A percentile compares a stretch with the other conserved stretches of the same genome.
These are phyloP conservation scores for Fibroporia radiculosa DNA, from an alignment of 768 basidiomycete species.

Conservation along the genomic window DNA sequence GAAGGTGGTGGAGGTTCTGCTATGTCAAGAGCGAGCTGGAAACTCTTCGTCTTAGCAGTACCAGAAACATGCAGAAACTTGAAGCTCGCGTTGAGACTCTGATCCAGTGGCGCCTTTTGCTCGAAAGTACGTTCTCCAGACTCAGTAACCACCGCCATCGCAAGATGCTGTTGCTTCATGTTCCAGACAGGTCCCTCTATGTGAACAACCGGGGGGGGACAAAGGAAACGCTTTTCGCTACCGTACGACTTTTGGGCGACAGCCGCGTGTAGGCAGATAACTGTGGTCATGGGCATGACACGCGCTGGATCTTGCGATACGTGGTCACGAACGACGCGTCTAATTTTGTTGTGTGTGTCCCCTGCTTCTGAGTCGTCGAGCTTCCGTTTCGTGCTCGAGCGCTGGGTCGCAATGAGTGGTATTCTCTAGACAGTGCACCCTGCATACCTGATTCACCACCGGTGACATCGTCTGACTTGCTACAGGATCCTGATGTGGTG, in stretches of 20 bases:
- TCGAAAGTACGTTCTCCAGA: slow-evolving; percentile 77
- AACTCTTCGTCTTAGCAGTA: slow-evolving; percentile 84
- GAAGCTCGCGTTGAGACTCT: slow-evolving; percentile 82
- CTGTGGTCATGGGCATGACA: slow-evolving; percentile 84
- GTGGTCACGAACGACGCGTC: slow-evolving; percentile 78
- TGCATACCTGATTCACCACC: slow-evolving; percentile 8
- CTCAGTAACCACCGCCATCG: slow-evolving; percentile 83
- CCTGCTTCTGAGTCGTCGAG: slow-evolving; percentile 53
- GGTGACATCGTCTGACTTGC: not conserved
- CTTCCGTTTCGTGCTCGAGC: slow-evolving; percentile 63
- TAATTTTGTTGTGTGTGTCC: slow-evolving; percentile 71
- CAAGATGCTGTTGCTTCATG: slow-evolving; percentile 71
- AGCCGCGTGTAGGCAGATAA: slow-evolving; percentile 84
- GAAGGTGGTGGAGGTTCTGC: slow-evolving; percentile 56
- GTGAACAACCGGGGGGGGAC: slow-evolving; percentile 88
- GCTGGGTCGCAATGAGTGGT: slow-evolving; percentile 11
- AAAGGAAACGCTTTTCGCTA: slow-evolving; percentile 90
- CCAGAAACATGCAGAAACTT: slow-evolving; percentile 87
- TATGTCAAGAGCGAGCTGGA: slow-evolving; percentile 79
- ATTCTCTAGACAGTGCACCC: not conserved
- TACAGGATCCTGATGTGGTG: slow-evolving; percentile 1
- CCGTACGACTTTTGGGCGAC: slow-evolving; percentile 96
- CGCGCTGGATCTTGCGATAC: slow-evolving; percentile 68
- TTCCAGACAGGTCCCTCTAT: slow-evolving; percentile 86
- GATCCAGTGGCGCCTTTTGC: slow-evolving; percentile 77